These are phyloP conservation scores for Fusarium duplospermum DNA, from an alignment of 2,329 filamentous ascomycete species.

Conservation along the genomic window DNA sequence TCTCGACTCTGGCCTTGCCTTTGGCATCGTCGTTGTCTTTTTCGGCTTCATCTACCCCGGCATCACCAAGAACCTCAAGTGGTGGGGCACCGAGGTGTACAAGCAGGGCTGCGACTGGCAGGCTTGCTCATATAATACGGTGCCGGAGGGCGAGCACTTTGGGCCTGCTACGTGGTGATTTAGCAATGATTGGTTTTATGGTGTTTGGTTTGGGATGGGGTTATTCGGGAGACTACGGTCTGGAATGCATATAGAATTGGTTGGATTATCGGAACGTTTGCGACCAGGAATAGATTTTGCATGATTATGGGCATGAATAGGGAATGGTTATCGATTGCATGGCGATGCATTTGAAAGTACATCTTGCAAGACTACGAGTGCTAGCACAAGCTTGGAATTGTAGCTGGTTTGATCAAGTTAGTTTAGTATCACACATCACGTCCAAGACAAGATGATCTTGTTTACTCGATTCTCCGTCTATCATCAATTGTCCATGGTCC, in stretches of 20 bases:
- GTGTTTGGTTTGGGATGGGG: neutral
- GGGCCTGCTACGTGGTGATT: constrained; percentile 70
- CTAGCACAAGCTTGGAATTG: neutral
- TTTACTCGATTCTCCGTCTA: constrained; percentile 44
- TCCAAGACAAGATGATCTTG: constrained; percentile 31
- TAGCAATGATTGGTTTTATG: neutral
- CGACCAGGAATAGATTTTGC: constrained; percentile 32
- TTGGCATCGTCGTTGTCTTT: constrained; percentile 85
- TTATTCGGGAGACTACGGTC: neutral
- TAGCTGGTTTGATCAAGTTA: neutral
- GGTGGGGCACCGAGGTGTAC: constrained; percentile 92
- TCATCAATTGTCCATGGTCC: constrained; percentile 40
- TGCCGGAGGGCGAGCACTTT: constrained; percentile 74
- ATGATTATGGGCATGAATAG: constrained; percentile 17
- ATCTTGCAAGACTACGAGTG: neutral
- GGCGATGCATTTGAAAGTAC: neutral
- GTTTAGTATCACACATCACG: constrained; percentile 14
- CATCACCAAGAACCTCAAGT: constrained; percentile 77
- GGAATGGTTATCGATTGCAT: constrained; percentile 10
- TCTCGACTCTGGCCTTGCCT: constrained; percentile 83
- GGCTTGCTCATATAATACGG: constrained; percentile 76
- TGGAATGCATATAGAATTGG: constrained; percentile 37
- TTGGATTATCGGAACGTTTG: neutral
- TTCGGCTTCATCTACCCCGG: constrained; percentile 89
- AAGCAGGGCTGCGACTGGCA: constrained; percentile 88